A percentile compares a stretch with the other conserved stretches of the same genome.
Evolutionary conservation across 164 flowering plant species (phyloP).

Genomic region (Protea cynaroides): DNA sequence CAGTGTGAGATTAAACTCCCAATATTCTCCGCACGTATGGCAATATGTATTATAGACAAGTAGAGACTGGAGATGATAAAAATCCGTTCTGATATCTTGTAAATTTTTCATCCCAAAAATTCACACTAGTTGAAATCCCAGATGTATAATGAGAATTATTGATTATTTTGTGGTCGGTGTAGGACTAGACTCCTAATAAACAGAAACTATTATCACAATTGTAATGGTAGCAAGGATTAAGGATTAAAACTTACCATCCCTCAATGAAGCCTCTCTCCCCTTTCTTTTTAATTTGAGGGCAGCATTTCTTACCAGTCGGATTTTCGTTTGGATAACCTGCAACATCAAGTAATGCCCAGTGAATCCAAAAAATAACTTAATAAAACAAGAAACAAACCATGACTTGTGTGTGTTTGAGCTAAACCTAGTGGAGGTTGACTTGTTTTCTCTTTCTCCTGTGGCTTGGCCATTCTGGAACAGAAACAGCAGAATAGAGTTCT

Average conservation of each 20-base stretch:
- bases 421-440: slow-evolving; percentile 1
- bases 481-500: background rate
- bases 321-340: slow-evolving; percentile 10
- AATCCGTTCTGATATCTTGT: too few species aligned
- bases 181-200: too few species aligned
- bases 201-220: too few species aligned
- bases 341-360: background rate
- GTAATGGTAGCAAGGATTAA: too few species aligned
- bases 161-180: too few species aligned
- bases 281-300: slow-evolving; percentile 20
- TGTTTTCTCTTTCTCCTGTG: background rate
- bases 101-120: too few species aligned
- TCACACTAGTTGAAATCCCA: too few species aligned
- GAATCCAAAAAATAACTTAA: background rate
- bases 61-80: too few species aligned
- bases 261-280: slow-evolving; percentile 36
- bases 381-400: background rate
- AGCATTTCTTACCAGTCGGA: slow-evolving; percentile 17
- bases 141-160: too few species aligned
- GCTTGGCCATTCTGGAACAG: background rate
- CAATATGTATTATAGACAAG: too few species aligned
- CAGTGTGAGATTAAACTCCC: too few species aligned
- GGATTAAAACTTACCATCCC: slow-evolving; percentile 30
- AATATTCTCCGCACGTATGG: too few species aligned
- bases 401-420: background rate